Base-by-base conservation (phyloP, 306 rosid genomes). In the Hippophae rhamnoides region DNA sequence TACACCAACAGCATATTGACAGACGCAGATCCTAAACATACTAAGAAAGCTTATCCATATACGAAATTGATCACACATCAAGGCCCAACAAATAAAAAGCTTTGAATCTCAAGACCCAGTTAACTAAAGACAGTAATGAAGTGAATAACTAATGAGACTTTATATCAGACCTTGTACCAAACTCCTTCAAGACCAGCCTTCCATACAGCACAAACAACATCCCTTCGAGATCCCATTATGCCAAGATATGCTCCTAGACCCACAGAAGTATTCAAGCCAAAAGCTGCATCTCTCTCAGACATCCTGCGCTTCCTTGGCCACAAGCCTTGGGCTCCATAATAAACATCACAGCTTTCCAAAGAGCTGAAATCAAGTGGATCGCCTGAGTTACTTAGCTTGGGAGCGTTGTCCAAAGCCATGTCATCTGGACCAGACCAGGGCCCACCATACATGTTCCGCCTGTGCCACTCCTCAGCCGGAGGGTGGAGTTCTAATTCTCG, bases 261-360 rank as follows among this genome's bases (percentile, higher is more conserved):
- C 62, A 92, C 90, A 41, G 99, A 92, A 61, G 88, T 88, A 72
- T 88, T 92, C 72, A 92, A 66, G 63, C 99, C 99, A 81, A 92
- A 92, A 75, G 99, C 99, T 67, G 99, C 99, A 82, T 92, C 97
- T 76, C 99, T 82, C 80, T 92, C 99, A 54, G 99, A 92, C 85
- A 92, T 75, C 72, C 99, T 82, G 65, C 99, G 99, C 73, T 92
- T 92, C 89, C 88, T 76, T 41, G 99, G 99, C 99, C 99, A 92
- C 71, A 92, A 63, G 58, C 77, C 83, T 56, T 78, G 85, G 58
- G 79, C 63, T 70, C 95, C 95, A 46, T 78, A 67, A 58, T 75
- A 69, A 56, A 74, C 78, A 71, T 85, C 77, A 52, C 73, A 74
- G 68, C 76, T 74, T 61, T 85, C 96, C 79, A 75, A 27, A 42